These are phyloP conservation scores for Babesia bovis DNA, from an alignment of 169 alveolate genomes.

Conservation along the genomic window DNA sequence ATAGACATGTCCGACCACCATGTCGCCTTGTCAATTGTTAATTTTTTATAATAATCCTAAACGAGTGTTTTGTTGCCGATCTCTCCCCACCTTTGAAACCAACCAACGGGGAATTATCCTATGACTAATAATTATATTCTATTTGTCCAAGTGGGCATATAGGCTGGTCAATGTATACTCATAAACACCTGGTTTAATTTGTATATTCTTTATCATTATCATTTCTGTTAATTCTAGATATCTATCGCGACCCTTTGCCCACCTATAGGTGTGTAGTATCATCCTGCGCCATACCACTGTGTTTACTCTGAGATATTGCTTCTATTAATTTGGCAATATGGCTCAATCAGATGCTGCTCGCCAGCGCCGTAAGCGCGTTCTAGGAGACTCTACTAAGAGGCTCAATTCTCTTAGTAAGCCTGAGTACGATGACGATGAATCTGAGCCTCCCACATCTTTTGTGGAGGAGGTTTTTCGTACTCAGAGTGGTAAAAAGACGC, in stretches of 20 bases:
- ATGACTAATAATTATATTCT: background rate
- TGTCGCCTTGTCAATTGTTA: background rate
- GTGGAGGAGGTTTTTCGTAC: conserved; percentile 16
- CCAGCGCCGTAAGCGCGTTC: conserved; percentile 60
- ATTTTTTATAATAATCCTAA: background rate
- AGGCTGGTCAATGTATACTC: background rate
- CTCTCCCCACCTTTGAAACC: conserved; percentile 22
- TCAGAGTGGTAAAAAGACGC: background rate
- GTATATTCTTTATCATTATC: background rate
- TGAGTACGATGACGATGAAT: conserved; percentile 60
- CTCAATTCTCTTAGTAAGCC: conserved; percentile 49
- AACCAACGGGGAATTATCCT: background rate
- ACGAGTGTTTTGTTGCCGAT: no score
- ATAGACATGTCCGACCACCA: conserved; percentile 12
- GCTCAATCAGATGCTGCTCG: conserved; percentile 50
- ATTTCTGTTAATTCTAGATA: background rate
- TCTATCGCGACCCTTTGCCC: background rate
- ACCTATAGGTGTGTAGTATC: background rate
- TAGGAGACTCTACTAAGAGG: conserved; percentile 44
- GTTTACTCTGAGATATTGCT: background rate
- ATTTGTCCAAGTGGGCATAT: background rate
- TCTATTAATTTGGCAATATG: background rate
- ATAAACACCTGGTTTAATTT: background rate
- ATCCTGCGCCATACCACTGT: background rate
- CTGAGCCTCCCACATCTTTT: conserved; percentile 24